phyloP scores from a whole-genome alignment of 768 basidiomycete species.

The Lentinus brumalis region DNA sequence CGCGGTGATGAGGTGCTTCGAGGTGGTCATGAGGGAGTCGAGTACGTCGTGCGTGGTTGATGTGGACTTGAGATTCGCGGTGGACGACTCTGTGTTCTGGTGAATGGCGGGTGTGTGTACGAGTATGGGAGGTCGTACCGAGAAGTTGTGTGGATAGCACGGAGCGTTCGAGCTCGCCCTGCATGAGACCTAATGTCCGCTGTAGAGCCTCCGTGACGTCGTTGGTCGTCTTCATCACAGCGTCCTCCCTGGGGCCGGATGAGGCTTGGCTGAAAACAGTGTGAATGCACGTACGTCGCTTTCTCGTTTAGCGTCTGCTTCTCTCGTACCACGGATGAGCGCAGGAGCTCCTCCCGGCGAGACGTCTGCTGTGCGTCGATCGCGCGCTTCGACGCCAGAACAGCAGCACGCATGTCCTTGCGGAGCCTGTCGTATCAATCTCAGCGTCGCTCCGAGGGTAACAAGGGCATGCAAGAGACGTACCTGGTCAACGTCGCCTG shows the following conservation, averaged over 20 bases:
- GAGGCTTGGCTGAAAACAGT: not conserved
- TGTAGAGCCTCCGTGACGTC: conserved; percentile 88
- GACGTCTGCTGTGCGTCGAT: conserved; percentile 65
- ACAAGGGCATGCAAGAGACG: conserved; percentile 14
- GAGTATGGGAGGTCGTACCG: conserved; percentile 43
- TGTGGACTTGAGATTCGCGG: conserved; percentile 71
- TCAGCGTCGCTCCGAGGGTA: not conserved
- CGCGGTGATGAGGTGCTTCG: conserved; percentile 81
- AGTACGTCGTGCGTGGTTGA: conserved; percentile 78
- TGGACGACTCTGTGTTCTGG: conserved; percentile 64
- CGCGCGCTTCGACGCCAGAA: conserved; percentile 71
- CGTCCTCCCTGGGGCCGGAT: conserved; percentile 61
- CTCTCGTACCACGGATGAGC: conserved; percentile 50
- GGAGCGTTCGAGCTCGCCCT: conserved; percentile 88
- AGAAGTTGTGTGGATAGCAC: conserved; percentile 86
- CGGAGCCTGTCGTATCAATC: conserved; percentile 49
- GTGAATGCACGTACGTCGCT: conserved; percentile 49
- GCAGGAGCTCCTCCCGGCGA: conserved; percentile 69
- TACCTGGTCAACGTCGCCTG: conserved; percentile 53
- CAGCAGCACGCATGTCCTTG: conserved; percentile 64
- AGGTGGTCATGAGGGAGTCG: conserved; percentile 68
- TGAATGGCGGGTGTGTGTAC: not conserved
- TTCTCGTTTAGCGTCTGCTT: conserved; percentile 58
- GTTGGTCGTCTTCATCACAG: conserved; percentile 84
- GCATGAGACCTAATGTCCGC: conserved; percentile 84